Conservation (phyloP, 2,329 filamentous ascomycete genomes). For the Corynespora cassiicola region DNA sequence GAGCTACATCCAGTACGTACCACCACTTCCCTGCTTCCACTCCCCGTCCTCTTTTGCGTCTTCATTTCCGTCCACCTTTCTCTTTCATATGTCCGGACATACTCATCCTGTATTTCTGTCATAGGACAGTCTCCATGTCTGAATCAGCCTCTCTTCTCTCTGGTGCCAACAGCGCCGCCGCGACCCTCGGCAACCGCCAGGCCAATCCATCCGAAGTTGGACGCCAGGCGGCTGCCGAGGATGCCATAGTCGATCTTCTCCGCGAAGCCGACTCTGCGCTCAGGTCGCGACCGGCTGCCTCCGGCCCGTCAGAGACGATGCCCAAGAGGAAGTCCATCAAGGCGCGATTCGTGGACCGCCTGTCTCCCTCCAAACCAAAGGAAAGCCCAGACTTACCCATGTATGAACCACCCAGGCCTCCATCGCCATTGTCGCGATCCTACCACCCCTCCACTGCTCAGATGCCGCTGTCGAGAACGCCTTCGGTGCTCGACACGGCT, state of each 20-base stretch:
- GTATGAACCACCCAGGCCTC: constrained; percentile 48
- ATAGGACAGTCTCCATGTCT: constrained; percentile 34
- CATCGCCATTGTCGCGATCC: constrained; percentile 50
- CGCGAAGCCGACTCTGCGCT: constrained; percentile 48
- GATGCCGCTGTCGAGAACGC: constrained; percentile 53
- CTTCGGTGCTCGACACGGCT: constrained; percentile 58
- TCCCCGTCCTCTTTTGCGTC: too few species aligned
- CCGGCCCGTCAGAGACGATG: constrained; percentile 23
- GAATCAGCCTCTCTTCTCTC: constrained; percentile 43
- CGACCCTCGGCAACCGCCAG: constrained; percentile 36
- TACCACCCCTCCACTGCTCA: constrained; percentile 57
- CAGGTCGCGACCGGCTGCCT: constrained; percentile 10
- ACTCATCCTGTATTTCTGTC: constrained; percentile 26
- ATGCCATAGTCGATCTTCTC: constrained; percentile 52
- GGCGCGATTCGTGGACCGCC: constrained; percentile 27
- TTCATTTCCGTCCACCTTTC: constrained; percentile 17
- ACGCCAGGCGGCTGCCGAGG: constrained; percentile 40
- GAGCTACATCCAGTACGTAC: constrained; percentile 52
- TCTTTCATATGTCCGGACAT: constrained; percentile 11
- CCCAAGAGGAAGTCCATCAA: constrained; percentile 31
- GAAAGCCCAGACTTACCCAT: constrained; percentile 43
- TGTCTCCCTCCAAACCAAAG: constrained; percentile 25
- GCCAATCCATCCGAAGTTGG: constrained; percentile 32
- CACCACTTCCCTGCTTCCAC: constrained; percentile 29
- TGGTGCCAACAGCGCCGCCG: constrained; percentile 37